Conservation (phyloP, 208 protist species). For the Wallacemonas sp. region DNA sequence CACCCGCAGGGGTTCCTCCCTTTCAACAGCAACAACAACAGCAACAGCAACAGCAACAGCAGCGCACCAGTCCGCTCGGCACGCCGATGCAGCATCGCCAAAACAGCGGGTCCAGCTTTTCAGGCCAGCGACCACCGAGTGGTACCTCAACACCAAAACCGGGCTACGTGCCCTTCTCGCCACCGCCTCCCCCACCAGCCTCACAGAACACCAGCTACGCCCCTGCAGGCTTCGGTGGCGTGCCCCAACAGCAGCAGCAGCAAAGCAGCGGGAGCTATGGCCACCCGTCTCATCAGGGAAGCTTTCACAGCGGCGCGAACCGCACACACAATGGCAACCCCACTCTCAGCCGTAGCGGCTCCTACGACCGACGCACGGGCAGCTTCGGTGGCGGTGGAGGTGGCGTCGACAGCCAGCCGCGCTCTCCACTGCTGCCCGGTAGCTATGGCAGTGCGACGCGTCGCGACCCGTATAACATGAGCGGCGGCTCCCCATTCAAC, state of each 20-base stretch:
- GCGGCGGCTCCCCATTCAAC: constrained; percentile 11
- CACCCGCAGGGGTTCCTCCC: constrained; percentile 8
- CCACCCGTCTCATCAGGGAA: no score
- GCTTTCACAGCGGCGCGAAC: no score
- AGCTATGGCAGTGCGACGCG: background rate
- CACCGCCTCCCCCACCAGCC: background rate
- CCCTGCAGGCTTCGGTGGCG: constrained; percentile 38
- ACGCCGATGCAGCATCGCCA: constrained; percentile 10
- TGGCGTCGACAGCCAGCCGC: constrained; percentile 4
- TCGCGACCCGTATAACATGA: constrained; percentile 15
- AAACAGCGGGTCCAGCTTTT: constrained; percentile 2
- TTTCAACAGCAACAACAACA: constrained; percentile 2
- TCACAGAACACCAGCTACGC: constrained; percentile 29
- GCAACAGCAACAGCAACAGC: constrained; percentile 7
- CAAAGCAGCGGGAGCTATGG: constrained; percentile 11
- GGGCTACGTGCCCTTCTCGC: background rate
- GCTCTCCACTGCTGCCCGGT: background rate
- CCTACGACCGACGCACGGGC: constrained; percentile 3
- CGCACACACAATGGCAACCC: no score
- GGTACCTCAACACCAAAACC: constrained; percentile 13
- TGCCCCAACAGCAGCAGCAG: constrained; percentile 13
- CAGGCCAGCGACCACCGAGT: background rate
- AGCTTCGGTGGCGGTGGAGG: background rate
- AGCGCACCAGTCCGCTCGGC: constrained; percentile 14
- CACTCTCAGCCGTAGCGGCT: constrained; percentile 2